These are phyloP conservation scores for Heterobasidion irregulare DNA, from an alignment of 1,284 basidiomycete genomes.

Conservation along the genomic window DNA sequence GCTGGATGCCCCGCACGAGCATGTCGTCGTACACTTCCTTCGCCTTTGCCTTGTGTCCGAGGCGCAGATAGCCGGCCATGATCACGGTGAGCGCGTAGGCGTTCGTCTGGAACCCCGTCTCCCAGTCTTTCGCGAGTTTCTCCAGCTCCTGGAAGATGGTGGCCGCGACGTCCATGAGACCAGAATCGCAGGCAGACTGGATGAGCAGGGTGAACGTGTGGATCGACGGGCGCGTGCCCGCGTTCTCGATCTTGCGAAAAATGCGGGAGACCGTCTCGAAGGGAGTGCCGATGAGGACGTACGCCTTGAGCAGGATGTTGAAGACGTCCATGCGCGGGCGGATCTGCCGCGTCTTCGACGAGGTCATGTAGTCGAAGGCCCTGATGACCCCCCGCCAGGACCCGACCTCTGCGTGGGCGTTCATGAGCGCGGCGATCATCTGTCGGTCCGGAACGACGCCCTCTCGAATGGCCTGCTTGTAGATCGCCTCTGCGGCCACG, in stretches of 20 bases:
- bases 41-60: conserved; percentile 48
- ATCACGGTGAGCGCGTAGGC: conserved; percentile 77
- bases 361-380: conserved; percentile 62
- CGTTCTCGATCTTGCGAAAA: conserved; percentile 50
- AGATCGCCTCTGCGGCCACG: conserved; percentile 59
- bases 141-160: conserved; percentile 70
- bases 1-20: conserved; percentile 56
- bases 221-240: conserved; percentile 47
- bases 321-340: conserved; percentile 50
- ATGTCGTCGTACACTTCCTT: conserved; percentile 73
- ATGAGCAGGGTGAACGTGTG: conserved; percentile 75
- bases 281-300: conserved; percentile 76
- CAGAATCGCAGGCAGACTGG: conserved; percentile 78
- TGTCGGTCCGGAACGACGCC: conserved; percentile 56
- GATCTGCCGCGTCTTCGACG: conserved; percentile 25
- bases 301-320: conserved; percentile 82
- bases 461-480: conserved; percentile 52
- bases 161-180: conserved; percentile 58
- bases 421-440: conserved; percentile 71
- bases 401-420: conserved; percentile 78
- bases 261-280: conserved; percentile 58
- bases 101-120: conserved; percentile 36
- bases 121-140: conserved; percentile 24
- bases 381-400: conserved; percentile 72
- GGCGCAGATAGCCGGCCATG: conserved; percentile 71